Evolutionary conservation across 257 asterid genomes (phyloP).

Genomic region (Nicotiana tabacum): DNA sequence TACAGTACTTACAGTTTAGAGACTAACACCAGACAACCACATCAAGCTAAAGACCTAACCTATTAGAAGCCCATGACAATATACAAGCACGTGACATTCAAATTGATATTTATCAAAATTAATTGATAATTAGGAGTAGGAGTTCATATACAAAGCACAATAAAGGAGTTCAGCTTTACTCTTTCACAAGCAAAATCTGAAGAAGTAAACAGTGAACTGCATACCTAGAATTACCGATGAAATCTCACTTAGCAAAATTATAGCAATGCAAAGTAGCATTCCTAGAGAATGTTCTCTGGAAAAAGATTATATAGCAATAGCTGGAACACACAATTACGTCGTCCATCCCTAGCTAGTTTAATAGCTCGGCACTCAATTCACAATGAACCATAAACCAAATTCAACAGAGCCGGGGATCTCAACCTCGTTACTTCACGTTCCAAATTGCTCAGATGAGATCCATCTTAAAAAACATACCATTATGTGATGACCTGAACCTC

Average conservation of each 20-base stretch:
- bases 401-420: neutral
- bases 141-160: neutral
- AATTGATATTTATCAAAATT: neutral
- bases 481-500: no score
- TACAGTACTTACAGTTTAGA: slow-evolving; percentile 14
- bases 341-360: neutral
- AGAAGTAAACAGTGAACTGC: neutral
- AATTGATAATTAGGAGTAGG: neutral
- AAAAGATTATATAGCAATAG: neutral
- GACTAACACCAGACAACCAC: neutral
- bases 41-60: neutral
- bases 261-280: neutral
- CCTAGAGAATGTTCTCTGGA: neutral
- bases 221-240: neutral
- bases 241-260: neutral
- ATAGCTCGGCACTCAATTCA: neutral
- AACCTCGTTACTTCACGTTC: neutral
- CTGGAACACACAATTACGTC: neutral
- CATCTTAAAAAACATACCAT: neutral
- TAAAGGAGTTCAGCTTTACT: neutral
- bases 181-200: neutral
- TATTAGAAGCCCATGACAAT: neutral
- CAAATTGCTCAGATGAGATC: neutral
- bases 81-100: neutral
- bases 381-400: neutral